Evolutionary conservation across 1,139 yeast genomes (phyloP).

Genomic region (Pneumocystis murina): DNA sequence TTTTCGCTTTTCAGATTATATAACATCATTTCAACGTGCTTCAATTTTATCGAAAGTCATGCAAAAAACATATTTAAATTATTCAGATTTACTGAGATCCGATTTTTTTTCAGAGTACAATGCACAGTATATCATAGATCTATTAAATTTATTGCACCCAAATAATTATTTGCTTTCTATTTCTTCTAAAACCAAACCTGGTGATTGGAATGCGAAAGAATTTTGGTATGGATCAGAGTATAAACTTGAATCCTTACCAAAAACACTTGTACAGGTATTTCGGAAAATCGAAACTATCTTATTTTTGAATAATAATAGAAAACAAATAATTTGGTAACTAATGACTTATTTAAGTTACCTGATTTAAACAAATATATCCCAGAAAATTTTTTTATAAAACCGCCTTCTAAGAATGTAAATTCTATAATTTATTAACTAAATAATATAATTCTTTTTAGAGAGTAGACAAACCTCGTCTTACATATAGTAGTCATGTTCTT

Average conservation of each 20-base stretch:
- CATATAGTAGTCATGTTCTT: slow-evolving; percentile 29
- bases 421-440: not conserved
- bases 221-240: slow-evolving; percentile 88
- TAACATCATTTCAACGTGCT: not conserved
- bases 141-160: slow-evolving; percentile 36
- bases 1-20: slow-evolving; percentile 47
- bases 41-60: slow-evolving; percentile 25
- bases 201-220: slow-evolving; percentile 35
- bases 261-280: not conserved
- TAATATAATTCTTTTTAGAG: not conserved
- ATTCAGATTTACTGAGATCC: slow-evolving; percentile 35
- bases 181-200: slow-evolving; percentile 21
- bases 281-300: slow-evolving; percentile 25
- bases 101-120: slow-evolving; percentile 34
- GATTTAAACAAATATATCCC: slow-evolving; percentile 66
- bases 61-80: slow-evolving; percentile 48
- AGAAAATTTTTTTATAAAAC: slow-evolving; percentile 44
- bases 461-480: slow-evolving; percentile 17
- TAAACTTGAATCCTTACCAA: slow-evolving; percentile 25
- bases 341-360: slow-evolving; percentile 47
- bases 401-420: not conserved
- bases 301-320: slow-evolving; percentile 28
- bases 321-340: slow-evolving; percentile 21
- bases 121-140: slow-evolving; percentile 37
- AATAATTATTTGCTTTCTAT: slow-evolving; percentile 44